Conservation (phyloP, 805 yeast genomes). For the Peterozyma xylosa region DNA sequence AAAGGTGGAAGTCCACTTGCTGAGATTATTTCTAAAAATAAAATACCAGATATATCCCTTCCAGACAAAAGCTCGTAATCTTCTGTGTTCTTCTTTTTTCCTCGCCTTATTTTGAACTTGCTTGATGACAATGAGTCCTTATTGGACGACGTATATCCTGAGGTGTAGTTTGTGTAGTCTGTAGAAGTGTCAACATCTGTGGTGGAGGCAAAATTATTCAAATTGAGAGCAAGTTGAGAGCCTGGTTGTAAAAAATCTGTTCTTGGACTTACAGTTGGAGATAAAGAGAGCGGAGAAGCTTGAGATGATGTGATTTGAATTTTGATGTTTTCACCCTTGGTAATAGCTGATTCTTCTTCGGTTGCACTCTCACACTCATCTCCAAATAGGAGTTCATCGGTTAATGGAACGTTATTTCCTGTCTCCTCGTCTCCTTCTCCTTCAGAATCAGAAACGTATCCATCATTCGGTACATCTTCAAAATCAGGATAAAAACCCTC, state of each 20-base stretch:
- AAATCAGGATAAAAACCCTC: slow-evolving; percentile 9
- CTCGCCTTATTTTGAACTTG: slow-evolving; percentile 24
- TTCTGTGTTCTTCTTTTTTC: slow-evolving; percentile 19
- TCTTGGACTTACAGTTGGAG: too few species aligned
- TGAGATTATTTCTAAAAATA: slow-evolving; percentile 67
- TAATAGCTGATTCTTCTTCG: not conserved
- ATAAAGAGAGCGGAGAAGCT: too few species aligned
- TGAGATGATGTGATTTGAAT: too few species aligned
- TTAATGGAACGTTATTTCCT: slow-evolving; percentile 13
- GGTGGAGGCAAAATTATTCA: not conserved
- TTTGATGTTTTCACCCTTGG: not conserved
- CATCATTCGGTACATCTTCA: not conserved
- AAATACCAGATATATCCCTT: slow-evolving; percentile 52
- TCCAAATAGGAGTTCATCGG: slow-evolving; percentile 5
- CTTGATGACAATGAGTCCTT: slow-evolving; percentile 14
- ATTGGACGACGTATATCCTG: not conserved
- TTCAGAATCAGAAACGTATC: not conserved
- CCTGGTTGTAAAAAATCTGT: too few species aligned
- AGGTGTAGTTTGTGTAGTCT: not conserved
- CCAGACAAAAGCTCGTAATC: slow-evolving; percentile 28
- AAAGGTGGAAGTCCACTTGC: slow-evolving; percentile 77
- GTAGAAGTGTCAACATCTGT: not conserved
- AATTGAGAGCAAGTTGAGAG: too few species aligned
- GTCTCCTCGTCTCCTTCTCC: slow-evolving; percentile 12
- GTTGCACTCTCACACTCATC: not conserved